These are phyloP conservation scores for Lathyrus sativus DNA, from an alignment of 306 rosid genomes.

Conservation along the genomic window DNA sequence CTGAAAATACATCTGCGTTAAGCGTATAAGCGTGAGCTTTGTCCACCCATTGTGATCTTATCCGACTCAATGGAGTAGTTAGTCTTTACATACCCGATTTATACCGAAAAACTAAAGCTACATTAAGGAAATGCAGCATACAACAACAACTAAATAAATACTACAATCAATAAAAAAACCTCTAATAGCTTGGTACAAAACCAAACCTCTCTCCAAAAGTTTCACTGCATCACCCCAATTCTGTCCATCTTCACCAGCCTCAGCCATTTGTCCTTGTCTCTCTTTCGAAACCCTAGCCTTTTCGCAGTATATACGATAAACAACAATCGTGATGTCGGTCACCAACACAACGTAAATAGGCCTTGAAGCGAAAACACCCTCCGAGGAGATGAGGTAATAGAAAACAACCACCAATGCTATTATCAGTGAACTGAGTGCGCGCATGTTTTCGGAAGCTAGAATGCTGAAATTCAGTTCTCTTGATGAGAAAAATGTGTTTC, in stretches of 20 bases:
- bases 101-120: slow-evolving; percentile 28
- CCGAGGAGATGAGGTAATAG: slow-evolving; percentile 45
- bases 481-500: slow-evolving; percentile 55
- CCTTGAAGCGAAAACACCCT: slow-evolving; percentile 51
- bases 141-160: slow-evolving; percentile 69
- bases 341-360: slow-evolving; percentile 75
- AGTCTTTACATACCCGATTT: neutral
- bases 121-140: slow-evolving; percentile 62
- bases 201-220: slow-evolving; percentile 86
- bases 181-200: slow-evolving; percentile 69
- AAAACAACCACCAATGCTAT: slow-evolving; percentile 64
- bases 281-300: slow-evolving; percentile 43
- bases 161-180: slow-evolving; percentile 78
- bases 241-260: slow-evolving; percentile 37
- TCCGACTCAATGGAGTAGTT: neutral
- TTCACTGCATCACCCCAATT: slow-evolving; percentile 70
- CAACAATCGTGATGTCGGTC: slow-evolving; percentile 62
- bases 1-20: neutral
- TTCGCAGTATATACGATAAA: slow-evolving; percentile 44
- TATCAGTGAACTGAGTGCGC: slow-evolving; percentile 56
- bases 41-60: neutral
- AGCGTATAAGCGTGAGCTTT: neutral
- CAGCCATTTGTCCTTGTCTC: slow-evolving; percentile 39
- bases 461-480: slow-evolving; percentile 62
- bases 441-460: slow-evolving; percentile 59